Conservation (phyloP, 305 asterid species). For the Andrographis paniculata region DNA sequence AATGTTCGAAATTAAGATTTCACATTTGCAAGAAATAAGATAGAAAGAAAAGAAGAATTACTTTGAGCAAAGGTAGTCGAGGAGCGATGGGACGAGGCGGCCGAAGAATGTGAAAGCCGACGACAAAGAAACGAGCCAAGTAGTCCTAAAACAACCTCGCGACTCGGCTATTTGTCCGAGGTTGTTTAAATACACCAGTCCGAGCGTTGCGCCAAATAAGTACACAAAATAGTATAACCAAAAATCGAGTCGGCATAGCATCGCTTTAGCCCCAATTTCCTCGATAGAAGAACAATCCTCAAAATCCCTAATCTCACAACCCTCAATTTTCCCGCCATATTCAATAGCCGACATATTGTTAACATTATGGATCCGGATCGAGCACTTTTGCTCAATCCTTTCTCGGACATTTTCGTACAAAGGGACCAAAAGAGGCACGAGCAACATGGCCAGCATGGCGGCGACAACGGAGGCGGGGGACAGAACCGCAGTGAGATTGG, state of each 20-base stretch:
- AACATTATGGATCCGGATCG: constrained; percentile 39
- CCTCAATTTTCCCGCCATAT: constrained; percentile 12
- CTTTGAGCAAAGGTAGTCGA: constrained; percentile 47
- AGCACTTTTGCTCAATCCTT: constrained; percentile 31
- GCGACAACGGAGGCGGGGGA: constrained; percentile 8
- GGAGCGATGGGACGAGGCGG: constrained; percentile 64
- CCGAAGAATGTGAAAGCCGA: constrained; percentile 74
- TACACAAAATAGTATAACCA: constrained; percentile 65
- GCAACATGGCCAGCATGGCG: constrained; percentile 24
- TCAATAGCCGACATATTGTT: background rate
- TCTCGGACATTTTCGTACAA: constrained; percentile 39
- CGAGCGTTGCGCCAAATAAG: constrained; percentile 62
- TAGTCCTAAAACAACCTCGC: constrained; percentile 40
- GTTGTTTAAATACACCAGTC: constrained; percentile 60
- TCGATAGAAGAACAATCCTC: constrained; percentile 22
- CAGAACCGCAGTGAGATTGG: constrained; percentile 29
- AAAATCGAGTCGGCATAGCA: constrained; percentile 50
- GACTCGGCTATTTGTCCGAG: constrained; percentile 54
- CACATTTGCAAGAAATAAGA: background rate
- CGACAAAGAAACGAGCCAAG: constrained; percentile 54
- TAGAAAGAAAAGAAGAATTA: constrained; percentile 3
- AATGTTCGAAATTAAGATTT: no score
- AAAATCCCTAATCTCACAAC: background rate
- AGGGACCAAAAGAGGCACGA: constrained; percentile 41
- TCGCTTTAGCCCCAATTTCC: constrained; percentile 44